These are phyloP conservation scores for Ceratocystis destructans DNA, from an alignment of 2,329 filamentous ascomycete species.

Conservation along the genomic window DNA sequence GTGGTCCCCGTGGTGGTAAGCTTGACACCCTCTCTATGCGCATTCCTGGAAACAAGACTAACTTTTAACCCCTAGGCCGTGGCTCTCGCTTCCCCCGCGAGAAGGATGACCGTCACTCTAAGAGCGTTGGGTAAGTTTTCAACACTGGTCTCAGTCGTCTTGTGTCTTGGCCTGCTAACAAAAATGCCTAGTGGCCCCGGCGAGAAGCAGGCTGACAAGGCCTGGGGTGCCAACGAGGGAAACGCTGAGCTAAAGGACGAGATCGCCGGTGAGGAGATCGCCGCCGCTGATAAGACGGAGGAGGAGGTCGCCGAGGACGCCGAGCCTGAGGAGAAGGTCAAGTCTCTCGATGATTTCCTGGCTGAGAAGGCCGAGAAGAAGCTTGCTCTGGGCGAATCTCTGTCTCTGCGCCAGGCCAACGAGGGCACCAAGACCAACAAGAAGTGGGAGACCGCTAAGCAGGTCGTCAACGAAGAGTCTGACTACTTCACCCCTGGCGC, in stretches of 20 bases:
- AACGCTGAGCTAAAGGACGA: constrained; percentile 80
- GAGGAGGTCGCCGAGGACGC: constrained; percentile 33
- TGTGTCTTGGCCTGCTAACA: constrained; percentile 21
- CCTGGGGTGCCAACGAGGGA: constrained; percentile 77
- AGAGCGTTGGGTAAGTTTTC: constrained; percentile 34
- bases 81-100: constrained; percentile 40
- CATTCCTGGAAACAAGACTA: neutral
- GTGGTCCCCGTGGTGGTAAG: constrained; percentile 47
- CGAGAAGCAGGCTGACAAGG: constrained; percentile 76
- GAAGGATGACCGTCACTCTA: constrained; percentile 43
- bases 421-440: constrained; percentile 78
- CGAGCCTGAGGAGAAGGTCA: constrained; percentile 71
- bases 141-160: neutral
- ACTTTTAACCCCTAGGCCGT: constrained; percentile 32
- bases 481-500: constrained; percentile 62
- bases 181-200: constrained; percentile 40
- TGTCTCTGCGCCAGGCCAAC: constrained; percentile 77
- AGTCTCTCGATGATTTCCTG: constrained; percentile 83
- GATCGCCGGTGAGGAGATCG: constrained; percentile 79
- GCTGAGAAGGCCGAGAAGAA: constrained; percentile 62
- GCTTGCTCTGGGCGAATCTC: constrained; percentile 47
- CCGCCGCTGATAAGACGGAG: constrained; percentile 70
- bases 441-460: constrained; percentile 83
- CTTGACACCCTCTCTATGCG: constrained; percentile 11
- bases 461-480: constrained; percentile 50